Base-by-base conservation (phyloP, 2,329 filamentous ascomycete genomes). In the Pezicula neosporulosa region DNA sequence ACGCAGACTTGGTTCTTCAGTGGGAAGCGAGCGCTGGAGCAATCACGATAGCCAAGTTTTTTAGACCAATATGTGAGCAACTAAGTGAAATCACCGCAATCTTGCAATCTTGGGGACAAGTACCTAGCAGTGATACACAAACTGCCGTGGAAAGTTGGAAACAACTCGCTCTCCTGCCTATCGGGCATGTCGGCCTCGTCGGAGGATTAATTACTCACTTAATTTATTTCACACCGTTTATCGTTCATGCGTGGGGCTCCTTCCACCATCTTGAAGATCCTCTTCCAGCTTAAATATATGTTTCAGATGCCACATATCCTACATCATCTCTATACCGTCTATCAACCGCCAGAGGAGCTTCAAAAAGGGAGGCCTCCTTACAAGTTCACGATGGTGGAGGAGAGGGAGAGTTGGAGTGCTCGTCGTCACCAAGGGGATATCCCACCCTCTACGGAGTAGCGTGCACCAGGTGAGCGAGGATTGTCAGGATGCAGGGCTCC, bases 171-270 rank as follows among this genome's bases (percentile, higher is more conserved):
- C 37, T 42, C 16, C 16, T 44, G 27, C 27, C 42, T 30, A 16
- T 16, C 42, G 42, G 42, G 33, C 42, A 15, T 44, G n/a, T 44
- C 42, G 42, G 42, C n/a, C 39, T 44, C 27, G 5, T 44, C 42
- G 42, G 42, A 44, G 42, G 12, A 44, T 44, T 44, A 44, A 44
- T 44, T 44, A 28, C 42, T 44, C 27, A 44, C 42, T 44, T 44
- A 28, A 44, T 44, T 44, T 44, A 21, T 16, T 44, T 33, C 42
- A 44, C 13, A 33, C 42, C 42, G 21, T 27, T 28, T 27, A 27
- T 33, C 42, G n/a, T 21, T 16, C 37, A 6, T 21, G 9, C 13
- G 42, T n/a, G 42, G 42, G 42, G 42, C n/a, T 16, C 3, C 27
- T 8, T 21, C 21, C 42, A 44, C 28, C 24, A 44, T 44, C 42